Percentiles rank a stretch among this genome's conserved stretches.
These are phyloP conservation scores for Toxoplasma gondii DNA, from an alignment of 169 alveolate species.

Conservation along the genomic window DNA sequence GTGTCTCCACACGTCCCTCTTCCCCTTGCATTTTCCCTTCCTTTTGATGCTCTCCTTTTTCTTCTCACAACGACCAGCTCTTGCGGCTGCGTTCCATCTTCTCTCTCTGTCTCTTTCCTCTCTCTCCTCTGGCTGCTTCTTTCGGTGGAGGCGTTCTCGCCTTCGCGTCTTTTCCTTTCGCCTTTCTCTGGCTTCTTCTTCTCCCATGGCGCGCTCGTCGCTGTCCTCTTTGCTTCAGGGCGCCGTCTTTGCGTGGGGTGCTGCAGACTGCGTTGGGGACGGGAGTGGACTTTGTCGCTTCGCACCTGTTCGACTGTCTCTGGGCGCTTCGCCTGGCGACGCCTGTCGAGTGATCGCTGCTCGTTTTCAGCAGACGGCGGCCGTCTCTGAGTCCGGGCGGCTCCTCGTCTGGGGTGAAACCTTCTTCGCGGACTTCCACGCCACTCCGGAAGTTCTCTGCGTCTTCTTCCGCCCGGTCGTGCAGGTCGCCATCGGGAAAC, in stretches of 20 bases:
- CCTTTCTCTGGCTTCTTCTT: background rate
- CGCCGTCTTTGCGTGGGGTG: conserved; percentile 47
- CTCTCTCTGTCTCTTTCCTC: too few species aligned
- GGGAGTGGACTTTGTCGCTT: conserved; percentile 38
- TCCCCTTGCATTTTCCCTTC: too few species aligned
- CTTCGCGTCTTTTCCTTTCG: background rate
- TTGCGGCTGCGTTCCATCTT: too few species aligned
- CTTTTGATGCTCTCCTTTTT: too few species aligned
- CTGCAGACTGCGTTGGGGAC: conserved; percentile 59
- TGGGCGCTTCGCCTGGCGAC: background rate
- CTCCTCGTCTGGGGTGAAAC: conserved; percentile 45
- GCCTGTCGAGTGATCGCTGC: conserved; percentile 48
- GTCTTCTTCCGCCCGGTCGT: background rate
- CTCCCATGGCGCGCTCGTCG: background rate
- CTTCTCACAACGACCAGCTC: too few species aligned
- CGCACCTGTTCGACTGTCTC: background rate
- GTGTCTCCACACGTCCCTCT: too few species aligned
- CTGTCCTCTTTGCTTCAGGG: conserved; percentile 27
- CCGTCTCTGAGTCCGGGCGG: conserved; percentile 38
- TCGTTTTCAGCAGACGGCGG: conserved; percentile 13
- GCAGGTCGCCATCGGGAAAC: conserved; percentile 46
- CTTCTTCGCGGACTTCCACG: conserved; percentile 19
- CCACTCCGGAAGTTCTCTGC: background rate
- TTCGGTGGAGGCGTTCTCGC: background rate
- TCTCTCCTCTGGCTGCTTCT: background rate